These are phyloP conservation scores for Cystofilobasidium ferigula DNA, from an alignment of 768 basidiomycete species.

Conservation along the genomic window DNA sequence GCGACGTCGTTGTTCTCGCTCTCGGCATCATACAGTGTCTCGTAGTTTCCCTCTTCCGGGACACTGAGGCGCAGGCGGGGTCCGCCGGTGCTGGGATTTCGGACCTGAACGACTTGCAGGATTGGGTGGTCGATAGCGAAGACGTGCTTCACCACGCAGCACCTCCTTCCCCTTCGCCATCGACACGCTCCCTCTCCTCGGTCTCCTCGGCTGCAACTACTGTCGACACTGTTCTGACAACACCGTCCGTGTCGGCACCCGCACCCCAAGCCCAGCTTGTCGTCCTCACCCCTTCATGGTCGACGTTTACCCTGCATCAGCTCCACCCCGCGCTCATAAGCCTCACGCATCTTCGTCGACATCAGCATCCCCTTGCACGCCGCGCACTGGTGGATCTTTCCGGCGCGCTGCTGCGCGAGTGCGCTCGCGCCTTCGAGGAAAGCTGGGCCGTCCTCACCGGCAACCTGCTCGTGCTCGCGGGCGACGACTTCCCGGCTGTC, in stretches of 20 bases:
- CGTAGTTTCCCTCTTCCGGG: constrained; percentile 5
- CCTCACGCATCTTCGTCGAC: constrained; percentile 57
- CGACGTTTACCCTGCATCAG: constrained; percentile 69
- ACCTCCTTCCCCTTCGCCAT: constrained; percentile 9
- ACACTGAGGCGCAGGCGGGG: constrained; percentile 15
- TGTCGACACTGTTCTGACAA: not conserved
- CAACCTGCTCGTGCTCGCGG: constrained; percentile 26
- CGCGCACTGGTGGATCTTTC: constrained; percentile 51
- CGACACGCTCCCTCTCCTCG: constrained; percentile 27
- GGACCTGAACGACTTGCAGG: constrained; percentile 34
- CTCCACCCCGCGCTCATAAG: constrained; percentile 70
- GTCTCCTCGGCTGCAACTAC: not conserved
- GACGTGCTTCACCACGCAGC: constrained; percentile 10
- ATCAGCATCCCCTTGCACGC: constrained; percentile 59
- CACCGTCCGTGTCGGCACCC: not conserved
- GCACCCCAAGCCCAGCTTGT: constrained; percentile 37
- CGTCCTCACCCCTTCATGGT: constrained; percentile 62
- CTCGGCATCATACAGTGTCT: constrained; percentile 28
- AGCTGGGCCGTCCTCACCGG: constrained; percentile 10
- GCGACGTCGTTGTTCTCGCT: constrained; percentile 31
- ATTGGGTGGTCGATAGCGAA: constrained; percentile 29
- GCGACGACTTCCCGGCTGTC: constrained; percentile 31
- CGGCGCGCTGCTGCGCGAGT: constrained; percentile 43
- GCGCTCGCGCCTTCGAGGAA: constrained; percentile 6
- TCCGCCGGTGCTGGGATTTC: constrained; percentile 30